Evolutionary conservation across 768 basidiomycete species (phyloP).

Genomic region (Hygrophorus pudorinus): DNA sequence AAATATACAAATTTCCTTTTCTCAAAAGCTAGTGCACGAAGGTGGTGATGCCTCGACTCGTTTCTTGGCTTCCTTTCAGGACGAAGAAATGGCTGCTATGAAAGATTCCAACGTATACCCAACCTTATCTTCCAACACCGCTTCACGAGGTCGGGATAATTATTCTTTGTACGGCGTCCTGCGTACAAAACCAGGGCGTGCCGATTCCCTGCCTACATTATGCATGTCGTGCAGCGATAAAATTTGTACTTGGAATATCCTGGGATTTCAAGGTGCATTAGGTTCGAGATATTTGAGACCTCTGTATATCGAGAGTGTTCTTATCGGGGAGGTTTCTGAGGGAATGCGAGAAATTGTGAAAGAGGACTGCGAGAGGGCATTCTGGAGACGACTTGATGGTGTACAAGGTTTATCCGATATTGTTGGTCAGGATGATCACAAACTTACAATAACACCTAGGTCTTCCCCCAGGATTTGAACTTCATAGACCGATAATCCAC

Average conservation of each 20-base stretch:
- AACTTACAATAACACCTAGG: slow-evolving; percentile 20
- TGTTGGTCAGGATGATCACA: neutral
- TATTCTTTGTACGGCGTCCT: slow-evolving; percentile 68
- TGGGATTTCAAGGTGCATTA: slow-evolving; percentile 83
- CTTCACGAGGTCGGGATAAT: slow-evolving; percentile 71
- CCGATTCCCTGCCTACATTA: slow-evolving; percentile 73
- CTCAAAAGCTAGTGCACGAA: slow-evolving; percentile 19
- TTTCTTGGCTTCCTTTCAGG: slow-evolving; percentile 65
- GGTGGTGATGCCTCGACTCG: slow-evolving; percentile 88
- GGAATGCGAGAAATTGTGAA: slow-evolving; percentile 29
- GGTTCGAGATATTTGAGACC: slow-evolving; percentile 44
- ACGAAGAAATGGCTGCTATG: slow-evolving; percentile 57
- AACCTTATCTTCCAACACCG: slow-evolving; percentile 23
- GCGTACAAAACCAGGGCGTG: slow-evolving; percentile 90
- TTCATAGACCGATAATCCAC: slow-evolving; percentile 38
- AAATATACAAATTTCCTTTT: slow-evolving; percentile 1
- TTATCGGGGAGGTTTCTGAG: slow-evolving; percentile 62
- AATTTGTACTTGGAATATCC: slow-evolving; percentile 75
- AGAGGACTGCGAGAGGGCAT: slow-evolving; percentile 60
- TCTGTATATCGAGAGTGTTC: slow-evolving; percentile 52
- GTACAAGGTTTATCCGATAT: slow-evolving; percentile 27
- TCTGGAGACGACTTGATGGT: slow-evolving; percentile 44
- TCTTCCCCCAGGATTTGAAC: slow-evolving; percentile 36
- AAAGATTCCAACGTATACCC: slow-evolving; percentile 40
- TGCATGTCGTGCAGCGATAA: slow-evolving; percentile 96